Conservation (phyloP, 495 filamentous ascomycete genomes). For the Penicillium longicatenatum region DNA sequence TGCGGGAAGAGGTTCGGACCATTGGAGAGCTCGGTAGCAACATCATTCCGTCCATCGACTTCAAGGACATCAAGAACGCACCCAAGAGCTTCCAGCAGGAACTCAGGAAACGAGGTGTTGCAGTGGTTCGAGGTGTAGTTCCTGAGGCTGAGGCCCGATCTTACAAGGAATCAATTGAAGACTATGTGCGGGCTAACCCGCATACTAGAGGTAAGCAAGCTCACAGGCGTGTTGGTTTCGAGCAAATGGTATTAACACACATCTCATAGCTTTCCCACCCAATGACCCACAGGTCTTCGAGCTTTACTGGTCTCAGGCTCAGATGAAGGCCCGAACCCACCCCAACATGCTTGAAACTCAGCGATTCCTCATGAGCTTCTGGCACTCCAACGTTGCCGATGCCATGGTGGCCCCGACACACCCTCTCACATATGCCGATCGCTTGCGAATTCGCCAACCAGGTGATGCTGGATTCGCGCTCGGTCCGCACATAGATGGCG, state of each 20-base stretch:
- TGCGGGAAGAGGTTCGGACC: conserved; percentile 8
- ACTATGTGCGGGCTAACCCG: conserved; percentile 9
- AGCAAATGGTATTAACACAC: no score
- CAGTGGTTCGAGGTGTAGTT: conserved; percentile 60
- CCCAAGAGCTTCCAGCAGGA: conserved; percentile 1
- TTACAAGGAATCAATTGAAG: conserved; percentile 18
- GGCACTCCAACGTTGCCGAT: conserved; percentile 55
- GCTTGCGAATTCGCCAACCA: conserved; percentile 60
- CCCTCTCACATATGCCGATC: conserved; percentile 71
- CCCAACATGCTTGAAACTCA: conserved; percentile 63
- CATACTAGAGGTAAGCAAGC: conserved; percentile 46
- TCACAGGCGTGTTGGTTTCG: no score
- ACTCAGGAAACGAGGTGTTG: conserved; percentile 42
- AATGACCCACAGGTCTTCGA: conserved; percentile 69
- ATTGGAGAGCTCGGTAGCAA: conserved; percentile 10
- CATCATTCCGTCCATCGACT: conserved; percentile 15
- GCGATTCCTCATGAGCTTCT: conserved; percentile 62
- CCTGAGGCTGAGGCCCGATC: conserved; percentile 56
- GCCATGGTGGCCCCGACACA: conserved; percentile 4
- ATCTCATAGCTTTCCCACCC: conserved; percentile 18
- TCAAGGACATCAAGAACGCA: conserved; percentile 10
- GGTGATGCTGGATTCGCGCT: conserved; percentile 70
- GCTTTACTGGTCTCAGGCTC: conserved; percentile 74
- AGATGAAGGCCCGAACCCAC: conserved; percentile 66
- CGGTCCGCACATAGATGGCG: conserved; percentile 75